Evolutionary conservation across 371 early-diverging fungal species (phyloP).

Genomic region (Paraphysoderma sedebokerense): DNA sequence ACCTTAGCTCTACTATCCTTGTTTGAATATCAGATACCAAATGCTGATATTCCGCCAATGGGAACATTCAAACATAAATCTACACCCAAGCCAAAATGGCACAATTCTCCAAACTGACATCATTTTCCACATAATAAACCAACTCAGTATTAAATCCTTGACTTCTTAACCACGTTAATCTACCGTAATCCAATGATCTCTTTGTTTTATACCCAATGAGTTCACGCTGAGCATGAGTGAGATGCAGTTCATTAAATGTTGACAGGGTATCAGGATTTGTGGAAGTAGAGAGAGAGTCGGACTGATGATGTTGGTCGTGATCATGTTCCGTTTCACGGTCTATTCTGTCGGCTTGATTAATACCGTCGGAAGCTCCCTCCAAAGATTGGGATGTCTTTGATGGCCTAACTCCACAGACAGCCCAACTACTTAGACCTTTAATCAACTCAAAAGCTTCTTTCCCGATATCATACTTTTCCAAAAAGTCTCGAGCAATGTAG

Average conservation of each 20-base stretch:
- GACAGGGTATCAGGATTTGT: background rate
- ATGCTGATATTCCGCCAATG: no score
- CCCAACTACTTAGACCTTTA: constrained; percentile 54
- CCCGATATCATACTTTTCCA: constrained; percentile 27
- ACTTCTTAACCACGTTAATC: constrained; percentile 30
- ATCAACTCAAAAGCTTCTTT: constrained; percentile 35
- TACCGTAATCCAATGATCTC: constrained; percentile 47
- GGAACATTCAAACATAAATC: no score
- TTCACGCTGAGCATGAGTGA: constrained; percentile 37
- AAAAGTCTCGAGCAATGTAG: constrained; percentile 46
- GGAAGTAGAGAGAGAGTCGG: constrained; percentile 16
- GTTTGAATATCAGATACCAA: no score
- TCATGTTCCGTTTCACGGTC: constrained; percentile 11
- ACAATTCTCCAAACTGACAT: constrained; percentile 51
- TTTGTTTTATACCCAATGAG: constrained; percentile 53
- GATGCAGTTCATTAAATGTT: constrained; percentile 37
- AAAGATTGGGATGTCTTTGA: no score
- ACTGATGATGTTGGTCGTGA: constrained; percentile 22
- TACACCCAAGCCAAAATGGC: constrained; percentile 32
- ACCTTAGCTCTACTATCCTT: no score
- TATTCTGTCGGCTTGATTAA: background rate
- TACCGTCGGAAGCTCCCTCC: constrained; percentile 2
- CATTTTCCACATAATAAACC: constrained; percentile 42
- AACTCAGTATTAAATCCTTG: constrained; percentile 33
- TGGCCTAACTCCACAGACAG: constrained; percentile 28